Conservation (phyloP, 768 basidiomycete species). For the Suillus discolor region DNA sequence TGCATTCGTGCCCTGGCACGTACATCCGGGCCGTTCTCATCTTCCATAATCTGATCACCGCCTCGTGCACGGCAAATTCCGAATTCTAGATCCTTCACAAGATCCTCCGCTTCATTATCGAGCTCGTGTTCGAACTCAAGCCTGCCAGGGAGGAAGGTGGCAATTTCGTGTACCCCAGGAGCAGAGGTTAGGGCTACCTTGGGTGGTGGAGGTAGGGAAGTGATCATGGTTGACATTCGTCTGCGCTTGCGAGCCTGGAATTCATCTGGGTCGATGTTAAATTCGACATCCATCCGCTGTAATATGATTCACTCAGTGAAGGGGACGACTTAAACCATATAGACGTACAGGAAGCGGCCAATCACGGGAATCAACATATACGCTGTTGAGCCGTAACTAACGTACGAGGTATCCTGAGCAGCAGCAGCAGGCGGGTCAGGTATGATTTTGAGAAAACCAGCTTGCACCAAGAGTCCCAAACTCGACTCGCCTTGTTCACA, state of each 20-base stretch:
- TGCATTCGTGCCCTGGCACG: constrained; percentile 47
- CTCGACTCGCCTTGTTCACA: constrained; percentile 87
- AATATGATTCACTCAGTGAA: constrained; percentile 15
- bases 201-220: constrained; percentile 53
- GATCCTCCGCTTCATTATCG: constrained; percentile 95
- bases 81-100: constrained; percentile 95
- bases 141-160: constrained; percentile 91
- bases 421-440: constrained; percentile 45
- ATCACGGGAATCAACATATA: constrained; percentile 76
- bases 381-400: no score
- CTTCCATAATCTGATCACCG: constrained; percentile 79
- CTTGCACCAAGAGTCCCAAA: constrained; percentile 91
- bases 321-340: constrained; percentile 8
- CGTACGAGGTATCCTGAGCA: constrained; percentile 40
- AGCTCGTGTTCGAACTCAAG: constrained; percentile 97
- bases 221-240: constrained; percentile 81
- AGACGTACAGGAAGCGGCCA: constrained; percentile 81
- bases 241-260: constrained; percentile 90
- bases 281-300: constrained; percentile 52
- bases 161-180: constrained; percentile 90
- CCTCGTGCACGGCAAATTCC: constrained; percentile 83
- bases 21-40: constrained; percentile 76
- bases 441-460: constrained; percentile 77
- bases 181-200: constrained; percentile 85
- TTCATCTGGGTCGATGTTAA: constrained; percentile 74